Evolutionary conservation across 306 rosid genomes (phyloP).

Genomic region (Quercus cerris): DNA sequence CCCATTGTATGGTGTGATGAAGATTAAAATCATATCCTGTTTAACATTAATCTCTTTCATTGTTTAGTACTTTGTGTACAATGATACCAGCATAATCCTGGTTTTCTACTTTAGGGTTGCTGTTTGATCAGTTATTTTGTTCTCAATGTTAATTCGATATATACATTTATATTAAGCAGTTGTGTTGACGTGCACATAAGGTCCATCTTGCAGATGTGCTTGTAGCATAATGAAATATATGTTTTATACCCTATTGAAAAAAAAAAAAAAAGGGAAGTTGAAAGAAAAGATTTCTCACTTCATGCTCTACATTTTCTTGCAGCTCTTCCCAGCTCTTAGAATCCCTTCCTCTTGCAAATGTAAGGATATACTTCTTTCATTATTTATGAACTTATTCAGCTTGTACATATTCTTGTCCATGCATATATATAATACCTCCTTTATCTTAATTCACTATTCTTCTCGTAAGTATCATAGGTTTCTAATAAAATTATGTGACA

Average conservation of each 20-base stretch:
- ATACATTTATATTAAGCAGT: no score
- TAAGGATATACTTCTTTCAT: slow-evolving; percentile 33
- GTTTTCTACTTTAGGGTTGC: neutral
- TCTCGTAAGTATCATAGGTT: neutral
- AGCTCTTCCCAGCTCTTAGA: slow-evolving; percentile 95
- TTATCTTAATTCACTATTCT: neutral
- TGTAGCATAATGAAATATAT: neutral
- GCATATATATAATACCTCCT: slow-evolving; percentile 8
- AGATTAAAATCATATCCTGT: slow-evolving; percentile 4
- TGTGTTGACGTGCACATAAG: neutral
- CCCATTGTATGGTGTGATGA: slow-evolving; percentile 4
- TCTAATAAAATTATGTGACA: slow-evolving; percentile 26
- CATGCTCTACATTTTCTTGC: slow-evolving; percentile 38
- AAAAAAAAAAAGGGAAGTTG: neutral
- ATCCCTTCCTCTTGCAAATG: slow-evolving; percentile 86
- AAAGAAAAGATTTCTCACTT: slow-evolving; percentile 28
- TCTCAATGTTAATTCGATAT: no score
- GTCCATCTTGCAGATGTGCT: neutral
- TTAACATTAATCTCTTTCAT: slow-evolving; percentile 17
- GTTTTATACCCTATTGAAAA: neutral
- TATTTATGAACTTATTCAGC: slow-evolving; percentile 17
- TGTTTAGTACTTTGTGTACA: slow-evolving; percentile 21
- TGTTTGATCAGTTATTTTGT: no score
- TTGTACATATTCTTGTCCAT: neutral
- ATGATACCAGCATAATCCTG: slow-evolving; percentile 1